phyloP scores from a whole-genome alignment of 257 asterid genomes.

The Fraxinus quadrangulata region DNA sequence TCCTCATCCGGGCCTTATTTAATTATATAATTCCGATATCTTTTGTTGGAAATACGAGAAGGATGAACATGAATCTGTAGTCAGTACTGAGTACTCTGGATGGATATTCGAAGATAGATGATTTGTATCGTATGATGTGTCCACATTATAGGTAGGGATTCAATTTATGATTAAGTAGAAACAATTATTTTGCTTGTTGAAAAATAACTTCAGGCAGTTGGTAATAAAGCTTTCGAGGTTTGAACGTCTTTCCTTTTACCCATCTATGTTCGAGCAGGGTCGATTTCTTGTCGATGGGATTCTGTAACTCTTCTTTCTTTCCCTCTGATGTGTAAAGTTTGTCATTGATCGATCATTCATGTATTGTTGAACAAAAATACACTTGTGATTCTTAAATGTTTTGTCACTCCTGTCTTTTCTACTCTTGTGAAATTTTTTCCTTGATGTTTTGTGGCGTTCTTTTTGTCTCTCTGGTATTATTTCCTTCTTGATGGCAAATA shows the following conservation, averaged over 20 bases:
- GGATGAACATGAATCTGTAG: constrained; percentile 16
- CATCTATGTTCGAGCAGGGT: constrained; percentile 24
- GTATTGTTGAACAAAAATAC: constrained; percentile 20
- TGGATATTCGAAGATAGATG: neutral
- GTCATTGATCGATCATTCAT: constrained; percentile 20
- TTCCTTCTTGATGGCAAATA: neutral
- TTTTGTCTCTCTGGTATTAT: neutral
- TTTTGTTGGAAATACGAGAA: constrained; percentile 6
- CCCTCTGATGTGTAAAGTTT: constrained; percentile 16
- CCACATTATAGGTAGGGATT: neutral
- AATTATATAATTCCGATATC: neutral
- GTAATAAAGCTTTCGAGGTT: constrained; percentile 18
- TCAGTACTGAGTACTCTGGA: constrained; percentile 9
- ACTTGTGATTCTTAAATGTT: neutral
- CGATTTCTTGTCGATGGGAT: constrained; percentile 3
- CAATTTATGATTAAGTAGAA: constrained; percentile 6
- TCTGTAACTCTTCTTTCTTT: neutral
- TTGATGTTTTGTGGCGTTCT: neutral
- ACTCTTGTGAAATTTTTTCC: neutral
- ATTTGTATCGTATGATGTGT: constrained; percentile 1
- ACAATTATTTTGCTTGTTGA: constrained; percentile 29
- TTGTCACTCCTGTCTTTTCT: neutral
- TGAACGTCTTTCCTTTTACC: constrained; percentile 19
- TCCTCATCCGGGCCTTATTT: constrained; percentile 43
- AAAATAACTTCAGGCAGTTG: constrained; percentile 29